These are phyloP conservation scores for Thermoascus crustaceus DNA, from an alignment of 2,329 filamentous ascomycete genomes.

Conservation along the genomic window DNA sequence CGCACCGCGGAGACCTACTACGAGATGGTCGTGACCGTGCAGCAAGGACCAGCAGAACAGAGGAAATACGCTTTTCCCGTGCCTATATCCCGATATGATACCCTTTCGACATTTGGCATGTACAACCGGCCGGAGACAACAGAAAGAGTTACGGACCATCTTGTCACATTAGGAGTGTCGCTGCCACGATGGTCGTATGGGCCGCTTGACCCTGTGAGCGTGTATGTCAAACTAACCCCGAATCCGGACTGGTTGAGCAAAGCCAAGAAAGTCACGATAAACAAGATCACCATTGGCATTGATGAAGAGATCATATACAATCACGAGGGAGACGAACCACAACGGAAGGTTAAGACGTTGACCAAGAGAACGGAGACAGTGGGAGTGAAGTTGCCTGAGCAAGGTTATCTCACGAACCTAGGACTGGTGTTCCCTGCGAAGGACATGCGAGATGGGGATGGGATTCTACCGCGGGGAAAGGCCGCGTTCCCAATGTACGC, in stretches of 20 bases:
- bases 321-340: conserved; percentile 90
- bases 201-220: conserved; percentile 85
- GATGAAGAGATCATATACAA: conserved; percentile 99
- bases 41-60: conserved; percentile 79
- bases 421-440: conserved; percentile 85
- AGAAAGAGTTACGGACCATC: conserved; percentile 75
- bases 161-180: conserved; percentile 86
- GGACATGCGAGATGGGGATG: conserved; percentile 77
- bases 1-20: conserved; percentile 96
- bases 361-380: conserved; percentile 76
- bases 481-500: conserved; percentile 83
- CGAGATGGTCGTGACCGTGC: conserved; percentile 90
- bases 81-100: conserved; percentile 88
- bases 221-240: conserved; percentile 88
- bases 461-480: conserved; percentile 76
- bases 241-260: conserved; percentile 89
- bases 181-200: conserved; percentile 95
- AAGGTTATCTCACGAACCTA: conserved; percentile 87
- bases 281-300: conserved; percentile 86
- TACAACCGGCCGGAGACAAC: conserved; percentile 93
- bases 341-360: conserved; percentile 78
- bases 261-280: conserved; percentile 83
- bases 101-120: conserved; percentile 96
- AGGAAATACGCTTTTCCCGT: conserved; percentile 88
- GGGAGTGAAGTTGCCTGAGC: conserved; percentile 76